These are phyloP conservation scores for Orbilia ellipsospora DNA, from an alignment of 2,329 filamentous ascomycete species.

Conservation along the genomic window DNA sequence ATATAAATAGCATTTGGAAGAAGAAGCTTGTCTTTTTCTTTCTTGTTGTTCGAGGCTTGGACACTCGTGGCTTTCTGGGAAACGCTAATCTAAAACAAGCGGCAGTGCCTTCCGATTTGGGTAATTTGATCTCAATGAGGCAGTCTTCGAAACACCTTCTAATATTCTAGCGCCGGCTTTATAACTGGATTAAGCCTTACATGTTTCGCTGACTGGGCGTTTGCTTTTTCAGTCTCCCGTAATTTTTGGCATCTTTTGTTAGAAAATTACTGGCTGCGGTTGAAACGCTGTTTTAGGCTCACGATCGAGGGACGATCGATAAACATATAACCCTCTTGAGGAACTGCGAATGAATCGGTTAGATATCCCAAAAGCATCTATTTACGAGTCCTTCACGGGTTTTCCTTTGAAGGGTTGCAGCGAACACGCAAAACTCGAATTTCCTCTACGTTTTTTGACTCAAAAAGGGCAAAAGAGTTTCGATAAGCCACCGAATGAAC, in stretches of 20 bases:
- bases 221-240: constrained; percentile 2
- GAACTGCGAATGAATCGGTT: background rate
- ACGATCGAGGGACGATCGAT: background rate
- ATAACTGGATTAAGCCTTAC: constrained; percentile 5
- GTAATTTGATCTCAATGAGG: constrained; percentile 3
- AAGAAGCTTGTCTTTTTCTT: background rate
- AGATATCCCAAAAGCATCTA: background rate
- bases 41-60: constrained; percentile 26
- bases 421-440: background rate
- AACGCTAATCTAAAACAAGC: constrained; percentile 24
- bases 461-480: background rate
- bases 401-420: background rate
- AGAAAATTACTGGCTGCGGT: constrained; percentile 14
- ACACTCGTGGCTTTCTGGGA: constrained; percentile 9
- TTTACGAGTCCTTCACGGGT: background rate
- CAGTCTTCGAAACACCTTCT: constrained; percentile 17
- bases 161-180: constrained; percentile 19
- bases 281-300: constrained; percentile 3
- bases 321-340: too few species aligned
- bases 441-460: background rate
- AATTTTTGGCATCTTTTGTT: background rate
- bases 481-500: constrained; percentile 14
- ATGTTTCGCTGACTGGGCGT: background rate
- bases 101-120: constrained; percentile 15
- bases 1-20: constrained; percentile 19